These are phyloP conservation scores for Sophora flavescens DNA, from an alignment of 306 rosid genomes.

Conservation along the genomic window DNA sequence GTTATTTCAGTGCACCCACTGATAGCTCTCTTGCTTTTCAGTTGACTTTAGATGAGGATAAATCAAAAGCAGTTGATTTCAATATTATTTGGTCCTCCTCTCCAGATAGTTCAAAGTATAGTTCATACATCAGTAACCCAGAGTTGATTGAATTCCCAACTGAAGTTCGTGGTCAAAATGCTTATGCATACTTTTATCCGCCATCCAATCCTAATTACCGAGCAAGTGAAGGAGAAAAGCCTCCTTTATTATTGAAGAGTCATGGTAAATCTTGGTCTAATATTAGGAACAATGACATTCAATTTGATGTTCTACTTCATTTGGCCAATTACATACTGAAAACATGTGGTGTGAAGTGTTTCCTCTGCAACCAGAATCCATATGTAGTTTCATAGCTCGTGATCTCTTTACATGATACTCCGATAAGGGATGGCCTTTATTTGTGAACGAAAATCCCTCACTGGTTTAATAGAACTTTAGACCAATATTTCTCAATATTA, in stretches of 20 bases:
- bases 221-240: conserved; percentile 78
- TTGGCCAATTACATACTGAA: conserved; percentile 12
- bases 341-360: conserved; percentile 5
- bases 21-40: conserved; percentile 50
- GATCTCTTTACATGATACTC: neutral
- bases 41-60: conserved; percentile 74
- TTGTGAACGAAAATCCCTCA: neutral
- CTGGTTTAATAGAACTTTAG: conserved; percentile 20
- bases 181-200: conserved; percentile 91
- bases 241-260: conserved; percentile 84
- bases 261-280: conserved; percentile 67
- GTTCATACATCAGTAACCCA: conserved; percentile 78
- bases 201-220: conserved; percentile 74
- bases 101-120: conserved; percentile 74
- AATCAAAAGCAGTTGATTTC: conserved; percentile 65
- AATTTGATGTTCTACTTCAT: conserved; percentile 27
- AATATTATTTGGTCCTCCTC: conserved; percentile 86
- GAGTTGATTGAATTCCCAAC: conserved; percentile 94
- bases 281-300: conserved; percentile 16
- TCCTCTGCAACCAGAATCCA: neutral
- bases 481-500: neutral
- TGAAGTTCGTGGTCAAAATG: conserved; percentile 87
- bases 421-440: conserved; percentile 7
- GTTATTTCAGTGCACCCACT: neutral
- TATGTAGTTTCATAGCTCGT: conserved; percentile 3